Percentiles rank a stretch among this genome's conserved stretches.
phyloP scores from a whole-genome alignment of 352 stramenopile species.

The Thalassiosira sp. region DNA sequence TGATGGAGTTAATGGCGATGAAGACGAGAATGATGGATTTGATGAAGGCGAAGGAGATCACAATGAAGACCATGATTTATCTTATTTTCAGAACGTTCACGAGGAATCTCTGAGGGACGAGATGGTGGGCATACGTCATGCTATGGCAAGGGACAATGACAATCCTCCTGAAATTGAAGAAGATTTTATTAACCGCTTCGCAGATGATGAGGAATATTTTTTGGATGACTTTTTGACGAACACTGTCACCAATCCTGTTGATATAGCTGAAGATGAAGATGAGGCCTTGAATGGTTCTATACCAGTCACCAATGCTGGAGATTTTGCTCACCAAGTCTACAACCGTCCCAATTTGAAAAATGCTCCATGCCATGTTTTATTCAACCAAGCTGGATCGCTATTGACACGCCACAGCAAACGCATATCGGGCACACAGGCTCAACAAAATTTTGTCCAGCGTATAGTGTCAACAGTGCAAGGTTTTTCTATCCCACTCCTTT shows the following conservation, averaged over 20 bases:
- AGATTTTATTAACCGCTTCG: background rate
- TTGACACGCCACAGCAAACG: constrained; percentile 21
- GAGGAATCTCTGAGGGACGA: no score
- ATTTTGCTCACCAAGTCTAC: constrained; percentile 2
- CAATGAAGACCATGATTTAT: no score
- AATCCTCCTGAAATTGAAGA: no score
- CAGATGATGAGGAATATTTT: background rate
- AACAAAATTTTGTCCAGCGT: constrained; percentile 40
- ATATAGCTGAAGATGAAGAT: constrained; percentile 9
- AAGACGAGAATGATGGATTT: background rate
- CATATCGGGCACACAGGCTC: constrained; percentile 20
- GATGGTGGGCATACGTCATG: no score
- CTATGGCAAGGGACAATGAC: constrained; percentile 7
- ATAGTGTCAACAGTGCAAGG: constrained; percentile 24
- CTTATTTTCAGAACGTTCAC: no score
- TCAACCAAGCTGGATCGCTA: constrained; percentile 31
- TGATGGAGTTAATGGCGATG: constrained; percentile 8
- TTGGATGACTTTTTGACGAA: constrained; percentile 20
- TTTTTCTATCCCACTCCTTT: constrained; percentile 26
- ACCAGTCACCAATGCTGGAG: constrained; percentile 18
- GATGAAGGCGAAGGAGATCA: no score
- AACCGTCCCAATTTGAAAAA: constrained; percentile 1
- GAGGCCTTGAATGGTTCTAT: constrained; percentile 3
- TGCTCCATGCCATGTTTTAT: constrained; percentile 35
- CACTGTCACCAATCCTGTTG: constrained; percentile 11